Evolutionary conservation across 331 rosid species (phyloP).

Genomic region (Malus hybrid): DNA sequence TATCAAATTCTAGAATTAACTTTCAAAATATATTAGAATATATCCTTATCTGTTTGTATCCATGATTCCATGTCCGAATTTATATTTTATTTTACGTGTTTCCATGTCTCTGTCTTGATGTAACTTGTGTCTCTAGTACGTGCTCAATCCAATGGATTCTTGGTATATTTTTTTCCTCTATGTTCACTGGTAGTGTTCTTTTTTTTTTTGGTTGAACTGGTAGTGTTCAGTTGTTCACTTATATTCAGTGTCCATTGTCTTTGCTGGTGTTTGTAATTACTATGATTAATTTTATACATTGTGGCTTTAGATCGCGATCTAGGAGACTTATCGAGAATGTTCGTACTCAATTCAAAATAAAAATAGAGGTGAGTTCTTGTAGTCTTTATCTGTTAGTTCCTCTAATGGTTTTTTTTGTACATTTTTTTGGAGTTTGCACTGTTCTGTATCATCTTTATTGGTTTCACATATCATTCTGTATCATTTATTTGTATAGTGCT

Average conservation of each 20-base stretch:
- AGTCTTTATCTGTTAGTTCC: conserved; percentile 1
- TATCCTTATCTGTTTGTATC: too few relatives aligned
- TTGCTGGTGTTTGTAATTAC: conserved; percentile 1
- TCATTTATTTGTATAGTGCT: neutral
- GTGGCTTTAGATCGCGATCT: conserved; percentile 63
- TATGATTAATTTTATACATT: conserved; percentile 7
- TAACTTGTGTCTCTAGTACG: too few relatives aligned
- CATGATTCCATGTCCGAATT: too few relatives aligned
- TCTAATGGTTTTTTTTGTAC: neutral
- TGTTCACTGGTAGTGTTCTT: too few relatives aligned
- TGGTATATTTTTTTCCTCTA: too few relatives aligned
- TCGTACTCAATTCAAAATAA: conserved; percentile 55
- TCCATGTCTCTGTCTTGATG: too few relatives aligned
- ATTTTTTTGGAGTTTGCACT: neutral
- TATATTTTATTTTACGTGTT: too few relatives aligned
- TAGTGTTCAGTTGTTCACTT: too few relatives aligned
- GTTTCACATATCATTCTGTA: neutral
- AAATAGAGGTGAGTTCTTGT: conserved; percentile 51
- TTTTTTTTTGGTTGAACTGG: too few relatives aligned
- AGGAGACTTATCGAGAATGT: conserved; percentile 66
- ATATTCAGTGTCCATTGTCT: neutral
- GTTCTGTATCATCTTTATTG: neutral
- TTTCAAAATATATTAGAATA: too few relatives aligned
- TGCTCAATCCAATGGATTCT: too few relatives aligned
- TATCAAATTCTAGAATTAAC: too few relatives aligned